phyloP scores from a whole-genome alignment of 805 yeast species.

The Lachancea sp. region DNA sequence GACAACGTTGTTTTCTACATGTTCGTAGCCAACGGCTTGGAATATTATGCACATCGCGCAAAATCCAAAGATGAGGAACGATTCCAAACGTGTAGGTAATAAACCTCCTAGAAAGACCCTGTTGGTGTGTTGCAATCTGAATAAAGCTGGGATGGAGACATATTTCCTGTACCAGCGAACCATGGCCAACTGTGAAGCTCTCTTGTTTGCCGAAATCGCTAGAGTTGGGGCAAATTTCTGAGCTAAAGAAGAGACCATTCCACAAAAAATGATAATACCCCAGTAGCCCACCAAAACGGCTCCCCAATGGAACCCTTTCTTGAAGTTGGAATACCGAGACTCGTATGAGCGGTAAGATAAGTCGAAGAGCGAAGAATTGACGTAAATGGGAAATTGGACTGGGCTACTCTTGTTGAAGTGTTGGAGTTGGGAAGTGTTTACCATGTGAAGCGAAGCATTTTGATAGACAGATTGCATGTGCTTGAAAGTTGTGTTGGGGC shows the following conservation, averaged over 20 bases:
- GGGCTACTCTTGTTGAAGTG: conserved; percentile 34
- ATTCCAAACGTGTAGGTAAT: conserved; percentile 21
- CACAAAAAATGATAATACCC: conserved; percentile 39
- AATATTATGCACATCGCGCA: conserved; percentile 15
- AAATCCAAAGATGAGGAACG: conserved; percentile 16
- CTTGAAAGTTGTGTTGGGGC: conserved; percentile 32
- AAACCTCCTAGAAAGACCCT: conserved; percentile 11
- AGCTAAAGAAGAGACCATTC: conserved; percentile 39
- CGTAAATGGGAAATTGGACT: conserved; percentile 35
- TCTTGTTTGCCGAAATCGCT: conserved; percentile 29
- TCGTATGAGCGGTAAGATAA: conserved; percentile 23
- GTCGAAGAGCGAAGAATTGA: conserved; percentile 24
- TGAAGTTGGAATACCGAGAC: conserved; percentile 33
- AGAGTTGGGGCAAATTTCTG: conserved; percentile 36
- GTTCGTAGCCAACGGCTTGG: conserved; percentile 14
- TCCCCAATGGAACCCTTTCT: conserved; percentile 42
- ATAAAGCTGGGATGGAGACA: conserved; percentile 17
- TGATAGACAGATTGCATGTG: conserved; percentile 34
- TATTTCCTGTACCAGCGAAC: conserved; percentile 15
- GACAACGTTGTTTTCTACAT: conserved; percentile 12
- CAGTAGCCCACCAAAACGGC: conserved; percentile 44
- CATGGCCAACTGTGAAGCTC: conserved; percentile 9
- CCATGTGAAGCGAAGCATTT: conserved; percentile 41
- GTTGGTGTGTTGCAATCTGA: conserved; percentile 12
- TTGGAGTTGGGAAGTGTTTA: conserved; percentile 28